These are phyloP conservation scores for Penicillium sp. DNA, from an alignment of 2,329 filamentous ascomycete species.

Conservation along the genomic window DNA sequence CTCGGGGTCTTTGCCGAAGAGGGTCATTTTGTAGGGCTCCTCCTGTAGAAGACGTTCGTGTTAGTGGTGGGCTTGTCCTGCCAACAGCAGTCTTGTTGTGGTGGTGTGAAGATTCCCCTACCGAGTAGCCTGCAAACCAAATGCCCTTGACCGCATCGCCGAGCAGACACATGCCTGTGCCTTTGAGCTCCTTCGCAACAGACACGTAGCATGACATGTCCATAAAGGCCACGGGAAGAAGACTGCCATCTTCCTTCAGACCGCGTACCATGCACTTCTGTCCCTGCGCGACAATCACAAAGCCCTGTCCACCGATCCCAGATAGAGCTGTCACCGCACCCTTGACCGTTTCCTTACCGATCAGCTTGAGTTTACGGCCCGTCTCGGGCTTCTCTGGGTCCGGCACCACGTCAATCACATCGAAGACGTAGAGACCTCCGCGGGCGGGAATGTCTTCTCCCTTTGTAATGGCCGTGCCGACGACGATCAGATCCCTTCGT, in stretches of 20 bases:
- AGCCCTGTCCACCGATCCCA: conserved; percentile 81
- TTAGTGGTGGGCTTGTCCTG: conserved; percentile 4
- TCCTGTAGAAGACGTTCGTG: conserved; percentile 53
- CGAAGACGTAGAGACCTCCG: conserved; percentile 85
- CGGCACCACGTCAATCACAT: conserved; percentile 88
- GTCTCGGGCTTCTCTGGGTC: conserved; percentile 84
- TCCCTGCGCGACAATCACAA: conserved; percentile 86
- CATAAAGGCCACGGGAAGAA: conserved; percentile 94
- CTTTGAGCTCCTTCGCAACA: conserved; percentile 77
- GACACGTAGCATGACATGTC: conserved; percentile 95
- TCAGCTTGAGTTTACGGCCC: conserved; percentile 78
- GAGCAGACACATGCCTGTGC: conserved; percentile 82
- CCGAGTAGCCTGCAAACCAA: conserved; percentile 93
- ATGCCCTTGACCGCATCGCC: conserved; percentile 90
- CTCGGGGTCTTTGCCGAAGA: conserved; percentile 84
- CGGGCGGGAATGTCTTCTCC: conserved; percentile 88
- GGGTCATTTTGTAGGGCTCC: conserved; percentile 92
- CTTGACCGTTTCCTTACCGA: conserved; percentile 88
- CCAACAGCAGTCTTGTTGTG: no score
- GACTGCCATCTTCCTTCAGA: conserved; percentile 89
- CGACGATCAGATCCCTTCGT: conserved; percentile 75
- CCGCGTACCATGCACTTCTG: conserved; percentile 98
- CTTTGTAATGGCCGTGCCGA: conserved; percentile 82
- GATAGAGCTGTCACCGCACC: conserved; percentile 87
- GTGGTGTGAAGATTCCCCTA: conserved; percentile 35